A percentile compares a stretch with the other conserved stretches of the same genome.
These are phyloP conservation scores for Vanrija pseudolonga DNA, from an alignment of 1,284 basidiomycete species.

Conservation along the genomic window DNA sequence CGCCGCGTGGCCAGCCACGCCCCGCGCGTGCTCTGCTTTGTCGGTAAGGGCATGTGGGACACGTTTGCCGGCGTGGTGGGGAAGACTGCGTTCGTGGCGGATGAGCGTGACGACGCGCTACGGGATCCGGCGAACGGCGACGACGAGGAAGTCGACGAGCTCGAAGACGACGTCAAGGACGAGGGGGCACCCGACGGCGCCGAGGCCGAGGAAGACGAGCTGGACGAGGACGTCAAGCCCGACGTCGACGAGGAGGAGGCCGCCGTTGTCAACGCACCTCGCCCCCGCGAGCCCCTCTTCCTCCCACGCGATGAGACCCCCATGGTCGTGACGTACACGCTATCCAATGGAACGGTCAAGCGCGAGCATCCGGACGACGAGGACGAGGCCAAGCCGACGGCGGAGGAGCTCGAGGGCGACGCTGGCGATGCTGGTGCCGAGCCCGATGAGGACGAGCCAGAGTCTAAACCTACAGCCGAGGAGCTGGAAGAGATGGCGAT, in stretches of 20 bases:
- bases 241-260: not conserved
- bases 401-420: slow-evolving; percentile 21
- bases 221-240: not conserved
- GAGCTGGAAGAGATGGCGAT: too few species aligned
- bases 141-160: not conserved
- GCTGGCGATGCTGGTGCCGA: too few species aligned
- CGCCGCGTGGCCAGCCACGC: slow-evolving; percentile 57
- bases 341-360: not conserved
- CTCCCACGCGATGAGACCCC: not conserved
- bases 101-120: too few species aligned
- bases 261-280: not conserved
- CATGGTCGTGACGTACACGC: not conserved
- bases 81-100: not conserved
- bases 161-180: slow-evolving; percentile 1
- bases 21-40: slow-evolving; percentile 65
- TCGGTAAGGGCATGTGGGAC: slow-evolving; percentile 67
- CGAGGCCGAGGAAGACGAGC: not conserved
- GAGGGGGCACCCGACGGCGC: slow-evolving; percentile 2
- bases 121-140: not conserved
- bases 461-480: too few species aligned
- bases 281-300: not conserved
- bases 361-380: not conserved
- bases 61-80: slow-evolving; percentile 51
- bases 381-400: slow-evolving; percentile 16
- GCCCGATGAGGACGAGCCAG: too few species aligned